Conservation (phyloP, 1,284 basidiomycete species). For the Acaromyces ingoldii region DNA sequence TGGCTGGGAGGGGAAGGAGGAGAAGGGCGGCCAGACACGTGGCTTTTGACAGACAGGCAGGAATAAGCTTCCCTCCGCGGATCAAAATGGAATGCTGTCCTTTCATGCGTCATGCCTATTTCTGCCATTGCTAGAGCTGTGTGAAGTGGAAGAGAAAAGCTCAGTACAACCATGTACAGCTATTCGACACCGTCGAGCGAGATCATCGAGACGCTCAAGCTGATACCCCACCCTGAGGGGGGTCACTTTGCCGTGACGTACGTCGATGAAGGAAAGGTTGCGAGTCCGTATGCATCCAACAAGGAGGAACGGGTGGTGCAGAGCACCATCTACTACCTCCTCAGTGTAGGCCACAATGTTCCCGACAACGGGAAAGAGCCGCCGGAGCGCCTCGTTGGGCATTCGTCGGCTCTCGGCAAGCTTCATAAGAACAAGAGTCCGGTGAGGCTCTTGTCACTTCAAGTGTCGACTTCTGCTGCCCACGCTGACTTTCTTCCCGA, state of each 20-base stretch:
- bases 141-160: no score
- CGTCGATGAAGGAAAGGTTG: constrained; percentile 13
- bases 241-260: constrained; percentile 27
- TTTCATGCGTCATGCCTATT: no score
- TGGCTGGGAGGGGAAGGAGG: no score
- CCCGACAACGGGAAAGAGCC: constrained; percentile 13
- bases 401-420: constrained; percentile 17
- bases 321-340: constrained; percentile 28
- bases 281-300: constrained; percentile 22
- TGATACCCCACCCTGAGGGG: constrained; percentile 14
- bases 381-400: background rate
- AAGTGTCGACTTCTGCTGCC: constrained; percentile 26
- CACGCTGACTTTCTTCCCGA: no score
- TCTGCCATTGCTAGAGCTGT: no score
- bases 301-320: constrained; percentile 18
- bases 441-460: constrained; percentile 24
- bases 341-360: constrained; percentile 17
- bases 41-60: no score
- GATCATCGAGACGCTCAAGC: background rate
- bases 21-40: no score
- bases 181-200: no score
- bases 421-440: constrained; percentile 18
- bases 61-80: no score
- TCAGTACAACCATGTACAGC: no score
- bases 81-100: no score